Conservation (phyloP, 306 rosid species). For the Quillaja saponaria region DNA sequence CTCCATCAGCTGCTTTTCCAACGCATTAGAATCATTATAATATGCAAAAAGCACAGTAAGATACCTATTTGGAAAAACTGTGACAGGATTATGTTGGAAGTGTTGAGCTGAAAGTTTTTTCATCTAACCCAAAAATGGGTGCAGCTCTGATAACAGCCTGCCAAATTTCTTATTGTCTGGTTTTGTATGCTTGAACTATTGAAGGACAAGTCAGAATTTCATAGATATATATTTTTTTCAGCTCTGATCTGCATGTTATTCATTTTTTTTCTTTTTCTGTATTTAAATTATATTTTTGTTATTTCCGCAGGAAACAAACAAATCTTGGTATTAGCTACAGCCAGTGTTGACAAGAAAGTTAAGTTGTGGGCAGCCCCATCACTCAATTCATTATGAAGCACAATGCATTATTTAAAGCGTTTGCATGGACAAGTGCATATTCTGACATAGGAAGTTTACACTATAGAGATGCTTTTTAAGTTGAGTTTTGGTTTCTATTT, state of each 20-base stretch:
- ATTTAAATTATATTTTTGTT: background rate
- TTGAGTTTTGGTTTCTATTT: conserved; percentile 25
- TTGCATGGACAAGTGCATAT: conserved; percentile 15
- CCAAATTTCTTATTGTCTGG: background rate
- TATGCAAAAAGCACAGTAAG: too few relatives aligned
- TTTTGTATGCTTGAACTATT: background rate
- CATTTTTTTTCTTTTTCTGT: background rate
- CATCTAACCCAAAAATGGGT: too few relatives aligned
- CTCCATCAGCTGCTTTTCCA: too few relatives aligned
- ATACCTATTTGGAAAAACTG: too few relatives aligned
- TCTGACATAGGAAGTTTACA: conserved; percentile 12
- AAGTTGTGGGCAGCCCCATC: conserved; percentile 91
- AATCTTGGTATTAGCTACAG: conserved; percentile 69
- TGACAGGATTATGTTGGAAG: too few relatives aligned
- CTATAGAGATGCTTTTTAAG: conserved; percentile 25
- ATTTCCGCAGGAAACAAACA: conserved; percentile 56
- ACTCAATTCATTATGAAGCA: conserved; percentile 34
- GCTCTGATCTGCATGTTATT: background rate
- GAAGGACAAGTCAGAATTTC: too few relatives aligned
- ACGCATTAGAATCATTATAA: too few relatives aligned
- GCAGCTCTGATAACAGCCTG: background rate
- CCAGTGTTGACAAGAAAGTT: conserved; percentile 89
- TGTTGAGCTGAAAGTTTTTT: too few relatives aligned
- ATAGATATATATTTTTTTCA: background rate
- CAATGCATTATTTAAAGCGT: conserved; percentile 6